Conservation (phyloP, 495 filamentous ascomycete species). For the Hypoxylon cercidicola region DNA sequence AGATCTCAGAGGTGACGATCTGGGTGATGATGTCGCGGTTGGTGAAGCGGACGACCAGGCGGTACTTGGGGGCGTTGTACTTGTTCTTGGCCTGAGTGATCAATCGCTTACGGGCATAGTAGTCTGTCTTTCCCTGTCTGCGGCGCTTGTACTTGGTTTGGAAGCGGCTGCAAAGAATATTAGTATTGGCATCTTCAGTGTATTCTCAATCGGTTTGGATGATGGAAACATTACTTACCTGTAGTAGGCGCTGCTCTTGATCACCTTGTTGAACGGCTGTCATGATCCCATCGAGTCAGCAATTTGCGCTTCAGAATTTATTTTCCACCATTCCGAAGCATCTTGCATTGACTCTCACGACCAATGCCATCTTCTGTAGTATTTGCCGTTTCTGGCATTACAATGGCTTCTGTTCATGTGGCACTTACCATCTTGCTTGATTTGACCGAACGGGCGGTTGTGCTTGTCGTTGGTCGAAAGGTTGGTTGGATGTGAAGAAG, state of each 20-base stretch:
- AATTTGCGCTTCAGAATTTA: slow-evolving; percentile 94
- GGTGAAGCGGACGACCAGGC: slow-evolving; percentile 99
- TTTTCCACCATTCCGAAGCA: slow-evolving; percentile 79
- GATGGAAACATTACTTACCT: slow-evolving; percentile 68
- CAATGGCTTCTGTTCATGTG: slow-evolving; percentile 27
- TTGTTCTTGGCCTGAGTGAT: slow-evolving; percentile 99
- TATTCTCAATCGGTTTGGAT: background rate
- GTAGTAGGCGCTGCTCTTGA: slow-evolving; percentile 98
- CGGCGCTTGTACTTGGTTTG: slow-evolving; percentile 99
- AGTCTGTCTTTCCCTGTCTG: slow-evolving; percentile 97
- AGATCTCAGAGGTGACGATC: slow-evolving; percentile 96
- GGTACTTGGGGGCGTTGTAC: slow-evolving; percentile 99
- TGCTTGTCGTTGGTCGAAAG: slow-evolving; percentile 48
- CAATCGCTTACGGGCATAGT: slow-evolving; percentile 99
- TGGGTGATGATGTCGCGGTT: slow-evolving; percentile 99
- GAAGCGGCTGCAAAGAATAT: slow-evolving; percentile 77
- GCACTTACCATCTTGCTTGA: slow-evolving; percentile 70
- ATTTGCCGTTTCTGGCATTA: slow-evolving; percentile 45
- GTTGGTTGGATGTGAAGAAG: slow-evolving; percentile 30
- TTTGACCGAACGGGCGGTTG: slow-evolving; percentile 51
- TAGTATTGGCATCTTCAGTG: slow-evolving; percentile 1
- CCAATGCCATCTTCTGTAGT: slow-evolving; percentile 40
- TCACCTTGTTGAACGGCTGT: slow-evolving; percentile 92
- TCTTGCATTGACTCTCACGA: slow-evolving; percentile 86
- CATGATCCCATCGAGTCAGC: slow-evolving; percentile 82